Evolutionary conservation across 768 basidiomycete species (phyloP).

Genomic region (Trametopsis cervina): DNA sequence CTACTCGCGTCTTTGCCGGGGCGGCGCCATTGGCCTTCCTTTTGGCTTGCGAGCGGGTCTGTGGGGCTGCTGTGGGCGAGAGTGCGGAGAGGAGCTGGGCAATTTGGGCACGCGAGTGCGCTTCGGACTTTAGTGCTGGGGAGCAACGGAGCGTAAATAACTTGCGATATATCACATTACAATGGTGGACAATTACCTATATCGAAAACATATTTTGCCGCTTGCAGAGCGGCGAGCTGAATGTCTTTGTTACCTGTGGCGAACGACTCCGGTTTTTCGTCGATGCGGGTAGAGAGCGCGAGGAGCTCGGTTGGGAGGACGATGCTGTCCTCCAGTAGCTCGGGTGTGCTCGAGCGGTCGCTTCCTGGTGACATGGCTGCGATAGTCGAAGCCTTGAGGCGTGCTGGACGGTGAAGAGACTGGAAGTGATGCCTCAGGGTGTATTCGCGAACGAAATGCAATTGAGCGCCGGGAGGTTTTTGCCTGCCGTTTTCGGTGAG

Average conservation of each 20-base stretch:
- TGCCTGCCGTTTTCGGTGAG: too few relatives aligned
- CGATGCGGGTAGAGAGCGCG: slow-evolving; percentile 47
- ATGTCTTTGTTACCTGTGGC: slow-evolving; percentile 49
- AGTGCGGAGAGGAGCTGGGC: slow-evolving; percentile 60
- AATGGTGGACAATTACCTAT: slow-evolving; percentile 51
- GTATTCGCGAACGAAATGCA: too few relatives aligned
- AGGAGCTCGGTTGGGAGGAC: slow-evolving; percentile 37
- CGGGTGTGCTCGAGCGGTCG: background rate
- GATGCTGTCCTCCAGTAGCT: slow-evolving; percentile 8
- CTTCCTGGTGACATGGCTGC: too few relatives aligned
- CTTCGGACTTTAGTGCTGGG: slow-evolving; percentile 64
- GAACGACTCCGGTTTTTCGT: slow-evolving; percentile 46
- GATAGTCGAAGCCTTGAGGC: too few relatives aligned
- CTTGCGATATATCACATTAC: slow-evolving; percentile 1
- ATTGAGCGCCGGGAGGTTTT: too few relatives aligned
- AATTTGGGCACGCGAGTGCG: slow-evolving; percentile 55
- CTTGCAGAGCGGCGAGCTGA: slow-evolving; percentile 49
- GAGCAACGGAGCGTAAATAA: slow-evolving; percentile 1
- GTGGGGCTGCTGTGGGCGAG: slow-evolving; percentile 59
- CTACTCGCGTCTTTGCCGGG: too few relatives aligned
- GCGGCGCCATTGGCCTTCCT: slow-evolving; percentile 35
- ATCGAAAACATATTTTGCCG: slow-evolving; percentile 74
- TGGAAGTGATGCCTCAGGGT: too few relatives aligned
- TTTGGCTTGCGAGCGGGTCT: slow-evolving; percentile 63
- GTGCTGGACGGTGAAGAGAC: too few relatives aligned